A percentile compares a stretch with the other conserved stretches of the same genome.
These are phyloP conservation scores for Lipomyces japonicus DNA, from an alignment of 805 yeast genomes.

Conservation along the genomic window DNA sequence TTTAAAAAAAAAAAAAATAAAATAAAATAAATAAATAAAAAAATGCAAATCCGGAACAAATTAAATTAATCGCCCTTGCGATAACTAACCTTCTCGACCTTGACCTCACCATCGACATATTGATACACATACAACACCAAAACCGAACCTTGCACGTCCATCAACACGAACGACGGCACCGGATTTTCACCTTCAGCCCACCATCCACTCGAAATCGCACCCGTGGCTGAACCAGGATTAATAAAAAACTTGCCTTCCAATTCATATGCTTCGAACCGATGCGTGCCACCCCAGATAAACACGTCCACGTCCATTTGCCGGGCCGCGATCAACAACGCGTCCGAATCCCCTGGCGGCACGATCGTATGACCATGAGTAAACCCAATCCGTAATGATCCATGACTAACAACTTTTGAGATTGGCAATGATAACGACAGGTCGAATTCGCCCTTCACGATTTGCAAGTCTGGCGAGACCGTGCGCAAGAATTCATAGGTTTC, in stretches of 20 bases:
- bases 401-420: slow-evolving; percentile 57
- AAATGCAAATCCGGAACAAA: too few relatives aligned
- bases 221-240: slow-evolving; percentile 97
- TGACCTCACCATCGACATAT: slow-evolving; percentile 72
- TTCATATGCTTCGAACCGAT: slow-evolving; percentile 87
- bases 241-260: slow-evolving; percentile 88
- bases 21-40: too few relatives aligned
- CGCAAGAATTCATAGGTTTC: slow-evolving; percentile 62
- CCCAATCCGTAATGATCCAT: slow-evolving; percentile 74
- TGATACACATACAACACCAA: slow-evolving; percentile 86
- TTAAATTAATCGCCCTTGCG: slow-evolving; percentile 42
- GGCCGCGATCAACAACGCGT: slow-evolving; percentile 75
- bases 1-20: neutral
- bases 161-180: slow-evolving; percentile 83
- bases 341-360: slow-evolving; percentile 83
- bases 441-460: slow-evolving; percentile 76
- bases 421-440: slow-evolving; percentile 54
- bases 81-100: slow-evolving; percentile 81
- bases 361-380: slow-evolving; percentile 78
- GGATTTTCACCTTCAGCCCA: slow-evolving; percentile 51
- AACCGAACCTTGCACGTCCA: slow-evolving; percentile 76
- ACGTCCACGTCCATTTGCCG: slow-evolving; percentile 90
- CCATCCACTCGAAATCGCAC: slow-evolving; percentile 71
- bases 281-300: slow-evolving; percentile 89
- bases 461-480: slow-evolving; percentile 65